Evolutionary conservation across 169 alveolate genomes (phyloP).

Genomic region (Neospora caninum): DNA sequence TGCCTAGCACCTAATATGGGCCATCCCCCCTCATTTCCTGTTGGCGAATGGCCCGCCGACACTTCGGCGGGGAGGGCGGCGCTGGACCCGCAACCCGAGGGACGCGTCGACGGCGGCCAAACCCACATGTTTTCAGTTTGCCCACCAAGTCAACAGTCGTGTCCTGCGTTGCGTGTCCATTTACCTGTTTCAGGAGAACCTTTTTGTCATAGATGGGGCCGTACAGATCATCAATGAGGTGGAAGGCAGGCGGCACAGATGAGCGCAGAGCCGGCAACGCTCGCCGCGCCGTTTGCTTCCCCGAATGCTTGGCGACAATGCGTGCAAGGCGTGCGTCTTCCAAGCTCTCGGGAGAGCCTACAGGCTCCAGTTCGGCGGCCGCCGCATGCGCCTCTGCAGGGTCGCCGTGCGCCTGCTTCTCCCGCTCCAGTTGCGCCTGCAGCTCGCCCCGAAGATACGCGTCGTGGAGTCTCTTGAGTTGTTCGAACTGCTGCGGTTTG

Average conservation of each 20-base stretch:
- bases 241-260: background rate
- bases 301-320: background rate
- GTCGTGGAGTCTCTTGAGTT: background rate
- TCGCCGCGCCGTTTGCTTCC: background rate
- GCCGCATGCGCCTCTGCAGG: background rate
- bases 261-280: background rate
- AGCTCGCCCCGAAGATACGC: background rate
- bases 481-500: slow-evolving; percentile 31
- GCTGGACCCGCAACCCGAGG: too few species aligned
- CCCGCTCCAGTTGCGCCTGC: background rate
- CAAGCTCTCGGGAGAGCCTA: background rate
- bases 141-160: too few species aligned
- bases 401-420: background rate
- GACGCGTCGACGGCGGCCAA: too few species aligned
- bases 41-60: too few species aligned
- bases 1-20: too few species aligned
- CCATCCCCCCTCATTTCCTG: too few species aligned
- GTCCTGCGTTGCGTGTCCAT: background rate
- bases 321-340: background rate
- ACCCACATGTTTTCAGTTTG: too few species aligned
- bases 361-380: background rate
- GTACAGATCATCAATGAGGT: slow-evolving; percentile 11
- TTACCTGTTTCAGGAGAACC: slow-evolving; percentile 6
- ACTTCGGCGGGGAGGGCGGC: too few species aligned
- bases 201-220: slow-evolving; percentile 24